phyloP scores from a whole-genome alignment of 202 grass and related monocot genomes.

The Zoysia matrella region DNA sequence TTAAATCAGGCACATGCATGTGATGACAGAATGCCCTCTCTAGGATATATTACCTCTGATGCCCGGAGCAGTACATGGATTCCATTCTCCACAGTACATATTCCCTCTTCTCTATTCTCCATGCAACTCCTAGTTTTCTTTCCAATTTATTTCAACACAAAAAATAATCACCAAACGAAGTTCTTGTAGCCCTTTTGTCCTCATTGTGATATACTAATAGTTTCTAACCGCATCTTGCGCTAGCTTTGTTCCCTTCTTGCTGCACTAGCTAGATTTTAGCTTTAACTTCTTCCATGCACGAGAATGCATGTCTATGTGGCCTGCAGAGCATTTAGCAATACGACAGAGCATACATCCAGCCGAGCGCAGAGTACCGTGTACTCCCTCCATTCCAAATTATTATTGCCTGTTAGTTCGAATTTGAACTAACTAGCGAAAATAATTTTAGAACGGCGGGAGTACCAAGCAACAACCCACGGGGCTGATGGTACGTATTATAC shows the following conservation, averaged over 20 bases:
- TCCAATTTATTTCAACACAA: not conserved
- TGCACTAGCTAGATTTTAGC: constrained; percentile 5
- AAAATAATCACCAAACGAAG: constrained; percentile 28
- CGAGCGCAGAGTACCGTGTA: not conserved
- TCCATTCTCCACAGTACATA: constrained; percentile 57
- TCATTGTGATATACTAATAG: constrained; percentile 1
- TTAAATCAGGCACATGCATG: constrained; percentile 36
- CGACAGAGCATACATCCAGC: constrained; percentile 8
- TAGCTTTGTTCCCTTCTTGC: constrained; percentile 28
- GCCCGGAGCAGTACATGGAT: constrained; percentile 46
- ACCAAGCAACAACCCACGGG: constrained; percentile 15
- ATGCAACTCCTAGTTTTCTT: constrained; percentile 38
- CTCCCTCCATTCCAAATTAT: too few relatives aligned
- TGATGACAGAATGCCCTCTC: constrained; percentile 34
- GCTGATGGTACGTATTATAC: not conserved
- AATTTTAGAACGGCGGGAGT: too few relatives aligned
- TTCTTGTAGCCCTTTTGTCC: constrained; percentile 33
- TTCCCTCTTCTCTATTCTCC: constrained; percentile 48
- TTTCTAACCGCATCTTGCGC: not conserved
- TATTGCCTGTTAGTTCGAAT: too few relatives aligned
- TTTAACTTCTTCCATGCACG: constrained; percentile 19
- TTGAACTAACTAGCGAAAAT: too few relatives aligned
- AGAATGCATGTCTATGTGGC: constrained; percentile 10
- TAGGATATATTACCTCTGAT: constrained; percentile 42
- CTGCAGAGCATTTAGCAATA: constrained; percentile 18